Conservation (phyloP, 2,329 filamentous ascomycete species). For the Phoma sp. region DNA sequence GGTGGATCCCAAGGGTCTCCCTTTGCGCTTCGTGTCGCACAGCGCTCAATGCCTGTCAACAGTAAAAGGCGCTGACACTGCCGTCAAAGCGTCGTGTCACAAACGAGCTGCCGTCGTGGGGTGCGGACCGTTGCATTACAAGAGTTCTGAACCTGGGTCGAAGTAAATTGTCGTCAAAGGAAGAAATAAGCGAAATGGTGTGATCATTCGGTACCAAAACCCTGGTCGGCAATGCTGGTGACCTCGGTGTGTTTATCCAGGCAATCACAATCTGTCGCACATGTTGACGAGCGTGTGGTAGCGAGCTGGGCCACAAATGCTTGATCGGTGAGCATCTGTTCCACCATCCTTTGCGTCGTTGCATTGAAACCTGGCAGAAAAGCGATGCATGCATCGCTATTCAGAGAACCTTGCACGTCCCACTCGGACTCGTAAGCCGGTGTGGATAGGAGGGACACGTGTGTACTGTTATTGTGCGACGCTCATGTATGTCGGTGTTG, state of each 20-base stretch:
- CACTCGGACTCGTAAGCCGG: not conserved
- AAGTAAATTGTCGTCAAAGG: not conserved
- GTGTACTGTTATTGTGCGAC: not conserved
- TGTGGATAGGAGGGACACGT: not conserved
- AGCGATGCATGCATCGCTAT: not conserved
- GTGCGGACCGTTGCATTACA: not conserved
- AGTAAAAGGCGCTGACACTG: not conserved
- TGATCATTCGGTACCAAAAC: not conserved
- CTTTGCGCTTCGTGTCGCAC: not conserved
- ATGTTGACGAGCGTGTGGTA: not conserved
- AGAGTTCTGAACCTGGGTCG: not conserved
- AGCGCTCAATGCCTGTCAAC: not conserved
- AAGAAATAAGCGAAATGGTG: not conserved
- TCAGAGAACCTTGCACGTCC: not conserved
- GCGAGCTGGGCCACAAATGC: not conserved
- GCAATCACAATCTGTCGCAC: not conserved
- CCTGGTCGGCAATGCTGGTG: not conserved
- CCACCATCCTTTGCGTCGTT: not conserved
- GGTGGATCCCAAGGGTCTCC: not conserved
- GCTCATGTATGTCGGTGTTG: not conserved
- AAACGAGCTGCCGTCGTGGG: not conserved
- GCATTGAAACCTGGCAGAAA: not conserved
- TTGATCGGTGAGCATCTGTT: slow-evolving; percentile 1
- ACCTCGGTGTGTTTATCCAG: not conserved
- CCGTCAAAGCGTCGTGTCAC: not conserved